Evolutionary conservation across 1,284 basidiomycete genomes (phyloP).

Genomic region (Moesziomyces antarcticus): DNA sequence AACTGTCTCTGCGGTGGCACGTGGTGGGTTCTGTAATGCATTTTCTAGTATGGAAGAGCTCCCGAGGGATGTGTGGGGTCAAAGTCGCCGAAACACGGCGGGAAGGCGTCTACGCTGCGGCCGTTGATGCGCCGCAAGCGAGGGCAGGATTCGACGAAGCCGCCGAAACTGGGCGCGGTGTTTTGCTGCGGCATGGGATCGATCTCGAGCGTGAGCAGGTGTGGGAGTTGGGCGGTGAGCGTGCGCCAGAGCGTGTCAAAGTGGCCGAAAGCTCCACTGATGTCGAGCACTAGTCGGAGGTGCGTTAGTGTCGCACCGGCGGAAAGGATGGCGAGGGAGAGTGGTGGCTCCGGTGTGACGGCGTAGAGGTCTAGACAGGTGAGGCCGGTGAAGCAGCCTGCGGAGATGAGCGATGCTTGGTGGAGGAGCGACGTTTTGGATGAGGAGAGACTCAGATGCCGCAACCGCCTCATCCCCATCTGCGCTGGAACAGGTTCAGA

Average conservation of each 20-base stretch:
- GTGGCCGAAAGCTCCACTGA: conserved; percentile 37
- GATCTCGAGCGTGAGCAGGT: conserved; percentile 10
- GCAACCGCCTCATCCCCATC: background rate
- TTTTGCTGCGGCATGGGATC: conserved; percentile 47
- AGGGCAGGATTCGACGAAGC: conserved; percentile 17
- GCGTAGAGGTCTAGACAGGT: conserved; percentile 38
- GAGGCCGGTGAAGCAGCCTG: conserved; percentile 15
- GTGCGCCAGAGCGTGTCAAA: conserved; percentile 26
- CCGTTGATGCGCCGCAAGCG: conserved; percentile 18
- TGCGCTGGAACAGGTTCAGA: too few relatives aligned
- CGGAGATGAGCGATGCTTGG: conserved; percentile 9
- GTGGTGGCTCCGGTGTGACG: conserved; percentile 35
- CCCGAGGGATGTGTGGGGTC: conserved; percentile 15
- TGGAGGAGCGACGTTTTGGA: conserved; percentile 41
- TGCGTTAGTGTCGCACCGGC: conserved; percentile 14
- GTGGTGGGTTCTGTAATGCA: conserved; percentile 38
- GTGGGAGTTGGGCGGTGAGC: conserved; percentile 15
- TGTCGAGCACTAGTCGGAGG: conserved; percentile 28
- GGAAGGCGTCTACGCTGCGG: conserved; percentile 6
- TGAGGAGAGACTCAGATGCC: conserved; percentile 28
- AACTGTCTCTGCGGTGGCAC: conserved; percentile 36
- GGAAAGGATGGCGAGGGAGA: conserved; percentile 8
- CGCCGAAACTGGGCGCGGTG: conserved; percentile 41
- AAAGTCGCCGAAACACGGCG: conserved; percentile 31
- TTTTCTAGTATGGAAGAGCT: conserved; percentile 19